These are phyloP conservation scores for Geotrichum klebahnii DNA, from an alignment of 1,139 yeast genomes.

Conservation along the genomic window DNA sequence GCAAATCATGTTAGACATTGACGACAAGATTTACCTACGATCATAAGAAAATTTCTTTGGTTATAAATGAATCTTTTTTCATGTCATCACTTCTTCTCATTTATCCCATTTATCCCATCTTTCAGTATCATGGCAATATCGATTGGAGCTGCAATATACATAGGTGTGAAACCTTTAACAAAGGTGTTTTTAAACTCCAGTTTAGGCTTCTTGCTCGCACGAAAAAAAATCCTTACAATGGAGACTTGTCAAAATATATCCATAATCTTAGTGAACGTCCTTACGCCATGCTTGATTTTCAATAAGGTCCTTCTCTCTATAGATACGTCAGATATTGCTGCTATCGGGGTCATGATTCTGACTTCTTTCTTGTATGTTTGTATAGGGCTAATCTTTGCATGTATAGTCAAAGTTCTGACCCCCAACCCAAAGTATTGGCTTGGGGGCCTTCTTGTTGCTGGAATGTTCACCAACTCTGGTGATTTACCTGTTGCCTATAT, in stretches of 20 bases:
- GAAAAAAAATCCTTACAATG: conserved; percentile 58
- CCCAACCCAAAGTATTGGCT: conserved; percentile 69
- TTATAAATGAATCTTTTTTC: too few relatives aligned
- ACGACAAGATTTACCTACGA: too few relatives aligned
- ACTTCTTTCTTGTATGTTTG: conserved; percentile 51
- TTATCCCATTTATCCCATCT: too few relatives aligned
- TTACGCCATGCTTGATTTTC: conserved; percentile 76
- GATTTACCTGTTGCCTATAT: conserved; percentile 88
- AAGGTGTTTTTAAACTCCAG: conserved; percentile 75
- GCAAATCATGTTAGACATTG: too few relatives aligned
- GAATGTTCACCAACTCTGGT: conserved; percentile 57
- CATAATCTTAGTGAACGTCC: conserved; percentile 62
- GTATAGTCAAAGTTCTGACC: conserved; percentile 37
- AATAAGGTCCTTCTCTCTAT: conserved; percentile 68
- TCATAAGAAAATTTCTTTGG: too few relatives aligned
- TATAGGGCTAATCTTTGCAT: conserved; percentile 35
- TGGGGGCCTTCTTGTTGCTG: conserved; percentile 75
- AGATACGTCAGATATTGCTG: conserved; percentile 65
- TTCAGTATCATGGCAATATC: conserved; percentile 36
- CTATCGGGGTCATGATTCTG: conserved; percentile 67
- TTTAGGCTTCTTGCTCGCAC: conserved; percentile 65
- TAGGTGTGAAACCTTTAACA: conserved; percentile 80
- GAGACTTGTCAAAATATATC: conserved; percentile 66
- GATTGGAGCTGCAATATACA: conserved; percentile 68
- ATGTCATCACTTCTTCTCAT: too few relatives aligned